A percentile compares a stretch with the other conserved stretches of the same genome.
Evolutionary conservation across 352 stramenopile genomes (phyloP).

Genomic region (Phytophthora colocasiae): DNA sequence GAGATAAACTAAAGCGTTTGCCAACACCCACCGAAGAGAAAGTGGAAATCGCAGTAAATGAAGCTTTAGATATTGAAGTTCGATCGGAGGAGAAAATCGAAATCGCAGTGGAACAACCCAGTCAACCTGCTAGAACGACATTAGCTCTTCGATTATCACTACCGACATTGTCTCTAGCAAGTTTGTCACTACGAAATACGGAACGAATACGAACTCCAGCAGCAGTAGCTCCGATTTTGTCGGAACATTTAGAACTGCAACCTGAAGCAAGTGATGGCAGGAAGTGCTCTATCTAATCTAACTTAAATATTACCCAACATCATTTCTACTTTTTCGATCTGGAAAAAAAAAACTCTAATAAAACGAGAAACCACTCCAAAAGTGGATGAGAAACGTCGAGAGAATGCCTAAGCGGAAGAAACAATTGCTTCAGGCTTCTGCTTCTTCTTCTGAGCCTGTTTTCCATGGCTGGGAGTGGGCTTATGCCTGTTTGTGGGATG

Average conservation of each 20-base stretch:
- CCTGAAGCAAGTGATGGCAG: slow-evolving; percentile 27
- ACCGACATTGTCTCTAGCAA: slow-evolving; percentile 10
- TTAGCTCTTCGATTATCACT: slow-evolving; percentile 9
- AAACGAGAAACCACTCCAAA: slow-evolving; percentile 32
- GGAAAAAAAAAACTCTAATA: background rate
- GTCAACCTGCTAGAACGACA: slow-evolving; percentile 1
- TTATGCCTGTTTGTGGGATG: slow-evolving; percentile 33
- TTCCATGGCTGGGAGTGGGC: slow-evolving; percentile 51
- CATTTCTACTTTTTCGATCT: background rate
- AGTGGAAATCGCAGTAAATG: background rate
- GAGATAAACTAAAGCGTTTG: slow-evolving; percentile 10
- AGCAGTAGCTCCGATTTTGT: slow-evolving; percentile 27
- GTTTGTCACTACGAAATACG: slow-evolving; percentile 4
- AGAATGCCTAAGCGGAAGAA: slow-evolving; percentile 39
- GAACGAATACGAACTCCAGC: slow-evolving; percentile 25
- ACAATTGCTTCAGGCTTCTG: slow-evolving; percentile 9
- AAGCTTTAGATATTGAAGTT: background rate
- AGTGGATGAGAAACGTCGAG: slow-evolving; percentile 19
- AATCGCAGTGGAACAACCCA: background rate
- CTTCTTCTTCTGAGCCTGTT: background rate
- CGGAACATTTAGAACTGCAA: slow-evolving; percentile 36
- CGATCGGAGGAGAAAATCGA: slow-evolving; percentile 2
- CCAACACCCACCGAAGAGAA: background rate
- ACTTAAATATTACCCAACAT: too few relatives aligned
- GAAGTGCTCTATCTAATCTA: slow-evolving; percentile 31